Evolutionary conservation across 1,284 basidiomycete species (phyloP).

Genomic region (Papiliotrema fonsecae): DNA sequence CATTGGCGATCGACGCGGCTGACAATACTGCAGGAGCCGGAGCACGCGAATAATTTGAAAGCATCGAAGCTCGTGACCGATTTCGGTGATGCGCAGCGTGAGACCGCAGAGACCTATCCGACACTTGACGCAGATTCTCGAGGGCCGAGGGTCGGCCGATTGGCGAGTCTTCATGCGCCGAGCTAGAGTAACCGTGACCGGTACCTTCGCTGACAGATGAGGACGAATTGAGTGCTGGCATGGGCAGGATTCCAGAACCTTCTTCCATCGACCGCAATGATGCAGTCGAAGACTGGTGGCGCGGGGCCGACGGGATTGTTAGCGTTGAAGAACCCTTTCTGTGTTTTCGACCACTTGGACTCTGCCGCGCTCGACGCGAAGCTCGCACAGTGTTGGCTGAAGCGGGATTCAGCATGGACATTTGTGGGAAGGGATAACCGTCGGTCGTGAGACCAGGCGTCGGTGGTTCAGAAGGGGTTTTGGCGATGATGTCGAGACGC

Average conservation of each 20-base stretch:
- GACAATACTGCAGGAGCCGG: no score
- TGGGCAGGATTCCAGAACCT: neutral
- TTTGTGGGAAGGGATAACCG: conserved; percentile 3
- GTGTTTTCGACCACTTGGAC: neutral
- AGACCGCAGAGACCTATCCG: neutral
- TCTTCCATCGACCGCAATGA: neutral
- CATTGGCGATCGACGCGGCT: no score
- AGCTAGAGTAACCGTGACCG: neutral
- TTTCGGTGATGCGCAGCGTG: neutral
- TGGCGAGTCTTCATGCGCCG: neutral
- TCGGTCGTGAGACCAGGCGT: neutral
- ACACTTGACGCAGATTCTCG: neutral
- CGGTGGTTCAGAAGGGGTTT: conserved; percentile 17
- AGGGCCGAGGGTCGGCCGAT: neutral
- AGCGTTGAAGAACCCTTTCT: neutral
- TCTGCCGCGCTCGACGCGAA: neutral
- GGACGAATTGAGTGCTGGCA: neutral
- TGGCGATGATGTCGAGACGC: conserved; percentile 29
- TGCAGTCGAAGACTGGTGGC: neutral
- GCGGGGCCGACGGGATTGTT: neutral
- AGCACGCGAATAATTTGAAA: no score
- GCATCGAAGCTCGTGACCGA: neutral
- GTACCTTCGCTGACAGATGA: neutral
- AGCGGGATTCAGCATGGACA: neutral
- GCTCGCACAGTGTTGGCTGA: neutral